phyloP scores from a whole-genome alignment of 73 alveolate species.

The Paramecium tetraurelia region DNA sequence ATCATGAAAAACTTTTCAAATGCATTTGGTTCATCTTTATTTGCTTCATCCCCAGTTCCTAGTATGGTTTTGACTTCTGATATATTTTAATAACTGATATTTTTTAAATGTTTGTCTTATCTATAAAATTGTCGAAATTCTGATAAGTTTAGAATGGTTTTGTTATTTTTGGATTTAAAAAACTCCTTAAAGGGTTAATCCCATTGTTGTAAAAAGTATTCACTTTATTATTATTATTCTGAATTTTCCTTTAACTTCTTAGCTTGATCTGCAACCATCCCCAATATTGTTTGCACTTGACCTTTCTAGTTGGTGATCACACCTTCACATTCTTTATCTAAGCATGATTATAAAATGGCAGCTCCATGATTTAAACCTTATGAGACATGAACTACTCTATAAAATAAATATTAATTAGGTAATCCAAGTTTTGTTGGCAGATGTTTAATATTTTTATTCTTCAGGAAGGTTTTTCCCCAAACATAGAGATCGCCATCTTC shows the following conservation, averaged over 20 bases:
- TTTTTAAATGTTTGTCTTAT: not conserved
- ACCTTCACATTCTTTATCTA: slow-evolving; percentile 7
- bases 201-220: slow-evolving; percentile 8
- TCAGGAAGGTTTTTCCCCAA: slow-evolving; percentile 44
- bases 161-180: not conserved
- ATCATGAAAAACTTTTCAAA: slow-evolving; percentile 1
- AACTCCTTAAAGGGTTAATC: not conserved
- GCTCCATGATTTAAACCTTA: slow-evolving; percentile 60
- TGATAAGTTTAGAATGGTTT: not conserved
- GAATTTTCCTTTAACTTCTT: slow-evolving; percentile 24
- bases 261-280: not conserved
- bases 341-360: slow-evolving; percentile 11
- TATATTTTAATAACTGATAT: not conserved
- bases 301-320: not conserved
- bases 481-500: slow-evolving; percentile 56
- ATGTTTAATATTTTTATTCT: not conserved
- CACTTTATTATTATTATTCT: not conserved
- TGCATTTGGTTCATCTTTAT: slow-evolving; percentile 31
- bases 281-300: not conserved
- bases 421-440: not conserved
- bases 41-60: not conserved
- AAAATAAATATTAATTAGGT: not conserved
- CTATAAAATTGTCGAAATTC: not conserved
- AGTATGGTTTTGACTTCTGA: not conserved
- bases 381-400: slow-evolving; percentile 53